Conservation (phyloP, 2,329 filamentous ascomycete genomes). For the Aspergillus fructus region DNA sequence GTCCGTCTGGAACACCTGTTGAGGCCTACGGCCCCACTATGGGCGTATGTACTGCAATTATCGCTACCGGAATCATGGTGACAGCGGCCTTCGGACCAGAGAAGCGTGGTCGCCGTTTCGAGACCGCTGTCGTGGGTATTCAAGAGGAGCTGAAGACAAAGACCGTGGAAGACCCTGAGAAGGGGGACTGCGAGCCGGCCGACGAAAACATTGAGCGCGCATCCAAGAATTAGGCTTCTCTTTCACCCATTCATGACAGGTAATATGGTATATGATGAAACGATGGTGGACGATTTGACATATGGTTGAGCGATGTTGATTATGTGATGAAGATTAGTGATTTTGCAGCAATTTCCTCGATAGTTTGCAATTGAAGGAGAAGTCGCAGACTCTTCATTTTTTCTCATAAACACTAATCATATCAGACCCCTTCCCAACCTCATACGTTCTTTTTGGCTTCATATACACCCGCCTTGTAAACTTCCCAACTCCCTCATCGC, state of each 20-base stretch:
- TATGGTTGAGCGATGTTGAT: too few species aligned
- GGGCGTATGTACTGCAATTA: slow-evolving; percentile 75
- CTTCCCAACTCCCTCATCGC: slow-evolving; percentile 18
- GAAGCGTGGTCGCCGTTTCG: slow-evolving; percentile 70
- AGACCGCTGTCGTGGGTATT: slow-evolving; percentile 53
- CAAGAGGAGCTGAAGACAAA: slow-evolving; percentile 18
- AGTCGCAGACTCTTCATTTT: neutral
- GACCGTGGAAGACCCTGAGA: slow-evolving; percentile 24
- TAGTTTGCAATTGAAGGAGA: too few species aligned
- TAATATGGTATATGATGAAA: neutral
- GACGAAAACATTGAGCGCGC: slow-evolving; percentile 21
- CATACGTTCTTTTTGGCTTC: slow-evolving; percentile 33
- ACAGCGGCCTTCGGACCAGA: slow-evolving; percentile 72
- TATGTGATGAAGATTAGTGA: too few species aligned
- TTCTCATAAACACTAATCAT: slow-evolving; percentile 33
- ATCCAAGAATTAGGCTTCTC: neutral
- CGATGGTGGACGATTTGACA: neutral
- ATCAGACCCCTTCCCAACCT: slow-evolving; percentile 34
- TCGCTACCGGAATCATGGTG: slow-evolving; percentile 66
- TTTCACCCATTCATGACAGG: too few species aligned
- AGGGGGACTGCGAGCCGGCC: slow-evolving; percentile 24
- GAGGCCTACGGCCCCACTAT: slow-evolving; percentile 74
- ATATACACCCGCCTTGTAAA: slow-evolving; percentile 32
- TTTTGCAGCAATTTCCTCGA: too few species aligned
- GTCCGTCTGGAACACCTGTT: slow-evolving; percentile 55